Percentiles rank a stretch among this genome's conserved stretches.
These are phyloP conservation scores for Glebionis coronaria DNA, from an alignment of 129 eudicot species.

Conservation along the genomic window DNA sequence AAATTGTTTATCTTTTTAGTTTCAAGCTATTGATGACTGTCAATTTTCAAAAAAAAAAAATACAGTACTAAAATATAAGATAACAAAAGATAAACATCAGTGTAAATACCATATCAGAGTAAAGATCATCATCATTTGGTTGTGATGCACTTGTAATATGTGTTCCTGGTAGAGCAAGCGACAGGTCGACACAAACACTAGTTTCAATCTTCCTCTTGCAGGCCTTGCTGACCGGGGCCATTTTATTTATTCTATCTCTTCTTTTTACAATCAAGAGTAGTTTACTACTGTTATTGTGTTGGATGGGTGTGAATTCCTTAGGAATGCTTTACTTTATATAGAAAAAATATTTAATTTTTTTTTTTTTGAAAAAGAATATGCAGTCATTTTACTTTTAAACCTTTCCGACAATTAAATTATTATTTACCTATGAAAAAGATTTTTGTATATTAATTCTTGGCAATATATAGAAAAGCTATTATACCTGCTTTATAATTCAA, in stretches of 20 bases:
- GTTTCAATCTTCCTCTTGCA: background rate
- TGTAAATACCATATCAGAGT: too few species aligned
- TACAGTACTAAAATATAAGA: too few species aligned
- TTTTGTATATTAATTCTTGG: background rate
- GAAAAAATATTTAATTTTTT: background rate
- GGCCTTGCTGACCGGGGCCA: background rate
- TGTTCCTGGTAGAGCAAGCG: too few species aligned
- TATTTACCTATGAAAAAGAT: background rate
- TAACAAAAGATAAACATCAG: too few species aligned
- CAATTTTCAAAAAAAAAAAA: too few species aligned
- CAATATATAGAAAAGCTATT: background rate
- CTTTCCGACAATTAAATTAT: too few species aligned
- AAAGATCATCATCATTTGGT: too few species aligned
- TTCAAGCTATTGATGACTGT: too few species aligned
- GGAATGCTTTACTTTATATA: background rate
- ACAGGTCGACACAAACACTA: background rate
- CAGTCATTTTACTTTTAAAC: too few species aligned
- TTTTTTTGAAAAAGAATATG: too few species aligned
- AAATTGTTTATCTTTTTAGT: too few species aligned
- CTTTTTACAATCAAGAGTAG: background rate
- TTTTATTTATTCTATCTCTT: background rate
- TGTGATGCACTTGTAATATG: too few species aligned
- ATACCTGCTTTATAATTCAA: background rate
- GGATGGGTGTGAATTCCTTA: slow-evolving; percentile 1
- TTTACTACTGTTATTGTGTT: background rate